phyloP scores from a whole-genome alignment of 1,284 basidiomycete species.

The Moniliophthora roreri region DNA sequence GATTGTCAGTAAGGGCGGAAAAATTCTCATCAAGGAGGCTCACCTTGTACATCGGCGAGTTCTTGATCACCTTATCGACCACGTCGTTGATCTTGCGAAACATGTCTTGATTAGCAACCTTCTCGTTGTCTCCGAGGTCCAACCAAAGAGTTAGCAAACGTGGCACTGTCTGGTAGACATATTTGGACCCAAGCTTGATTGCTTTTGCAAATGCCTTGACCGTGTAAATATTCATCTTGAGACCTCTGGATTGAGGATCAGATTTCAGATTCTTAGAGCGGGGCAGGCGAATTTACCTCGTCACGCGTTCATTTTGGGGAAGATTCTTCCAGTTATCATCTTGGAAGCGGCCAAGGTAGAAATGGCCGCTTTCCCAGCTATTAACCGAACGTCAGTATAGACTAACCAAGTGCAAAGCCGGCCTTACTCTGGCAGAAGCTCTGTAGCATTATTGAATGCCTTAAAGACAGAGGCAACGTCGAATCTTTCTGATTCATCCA shows the following conservation, averaged over 20 bases:
- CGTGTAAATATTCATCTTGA: conserved; percentile 62
- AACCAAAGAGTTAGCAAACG: conserved; percentile 95
- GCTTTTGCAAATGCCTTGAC: conserved; percentile 76
- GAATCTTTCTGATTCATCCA: conserved; percentile 87
- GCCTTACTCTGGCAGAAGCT: conserved; percentile 56
- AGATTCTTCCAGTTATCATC: conserved; percentile 71
- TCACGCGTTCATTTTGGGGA: conserved; percentile 45
- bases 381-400: conserved; percentile 11
- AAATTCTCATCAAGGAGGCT: conserved; percentile 5
- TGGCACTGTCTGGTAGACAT: conserved; percentile 95
- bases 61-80: conserved; percentile 55
- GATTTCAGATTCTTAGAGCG: conserved; percentile 3
- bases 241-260: conserved; percentile 39
- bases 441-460: conserved; percentile 57
- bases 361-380: conserved; percentile 87
- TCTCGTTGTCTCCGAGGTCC: conserved; percentile 77
- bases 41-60: conserved; percentile 78
- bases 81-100: conserved; percentile 59
- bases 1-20: background rate
- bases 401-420: conserved; percentile 13
- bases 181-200: conserved; percentile 88
- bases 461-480: conserved; percentile 67
- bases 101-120: conserved; percentile 32
- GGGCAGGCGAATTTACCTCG: conserved; percentile 38
- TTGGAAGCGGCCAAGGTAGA: conserved; percentile 86